Evolutionary conservation across 164 flowering plant species (phyloP).

Genomic region (Amborella trichopoda): DNA sequence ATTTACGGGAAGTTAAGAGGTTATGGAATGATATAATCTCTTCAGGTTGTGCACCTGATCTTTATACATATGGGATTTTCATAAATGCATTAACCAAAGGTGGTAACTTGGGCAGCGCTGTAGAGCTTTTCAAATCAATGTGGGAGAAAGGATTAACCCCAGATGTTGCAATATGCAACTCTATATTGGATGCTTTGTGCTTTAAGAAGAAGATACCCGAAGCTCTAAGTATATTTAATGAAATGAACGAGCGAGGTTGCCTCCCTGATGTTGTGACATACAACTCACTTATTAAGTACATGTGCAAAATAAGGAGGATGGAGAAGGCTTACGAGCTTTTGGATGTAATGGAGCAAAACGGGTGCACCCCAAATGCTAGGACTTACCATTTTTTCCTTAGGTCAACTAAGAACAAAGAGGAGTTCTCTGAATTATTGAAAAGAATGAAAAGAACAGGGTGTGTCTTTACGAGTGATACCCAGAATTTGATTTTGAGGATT

Average conservation of each 20-base stretch:
- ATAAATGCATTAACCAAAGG: conserved; percentile 62
- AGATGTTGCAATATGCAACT: conserved; percentile 77
- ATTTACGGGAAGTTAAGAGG: conserved; percentile 63
- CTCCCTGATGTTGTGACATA: conserved; percentile 58
- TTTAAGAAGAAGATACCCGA: conserved; percentile 86
- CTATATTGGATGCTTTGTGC: conserved; percentile 73
- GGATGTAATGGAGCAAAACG: conserved; percentile 59
- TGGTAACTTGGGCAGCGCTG: conserved; percentile 53
- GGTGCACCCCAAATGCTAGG: conserved; percentile 48
- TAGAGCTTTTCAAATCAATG: conserved; percentile 60
- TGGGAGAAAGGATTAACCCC: conserved; percentile 57
- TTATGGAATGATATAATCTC: conserved; percentile 72
- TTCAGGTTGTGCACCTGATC: conserved; percentile 54
- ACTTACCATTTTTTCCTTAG: conserved; percentile 58
- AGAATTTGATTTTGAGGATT: conserved; percentile 57
- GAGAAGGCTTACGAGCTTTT: conserved; percentile 60
- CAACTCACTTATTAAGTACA: conserved; percentile 72
- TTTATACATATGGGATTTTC: conserved; percentile 57
- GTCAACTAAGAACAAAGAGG: conserved; percentile 37
- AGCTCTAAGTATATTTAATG: conserved; percentile 52
- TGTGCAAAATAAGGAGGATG: conserved; percentile 70
- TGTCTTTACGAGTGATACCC: conserved; percentile 33
- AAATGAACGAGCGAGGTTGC: conserved; percentile 59
- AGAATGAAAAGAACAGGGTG: conserved; percentile 57
- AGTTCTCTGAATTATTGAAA: conserved; percentile 38